Evolutionary conservation across 345 rosid species (phyloP), one percentile per base, ranked within the genome.

Genomic region (Eutrema heterophyllum): DNA sequence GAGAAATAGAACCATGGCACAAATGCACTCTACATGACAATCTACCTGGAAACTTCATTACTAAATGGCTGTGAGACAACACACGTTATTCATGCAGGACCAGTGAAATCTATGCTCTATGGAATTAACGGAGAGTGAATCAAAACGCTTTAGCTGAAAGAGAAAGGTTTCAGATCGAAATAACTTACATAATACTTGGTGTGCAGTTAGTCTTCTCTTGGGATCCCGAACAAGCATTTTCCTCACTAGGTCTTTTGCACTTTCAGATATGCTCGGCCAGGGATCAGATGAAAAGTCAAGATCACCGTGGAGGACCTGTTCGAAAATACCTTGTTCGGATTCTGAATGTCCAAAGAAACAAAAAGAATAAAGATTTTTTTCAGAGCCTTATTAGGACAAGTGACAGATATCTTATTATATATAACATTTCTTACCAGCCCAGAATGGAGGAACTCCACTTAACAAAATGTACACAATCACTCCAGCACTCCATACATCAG

Each of bases 401-500:
- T 36, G 51, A 49, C 40, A 27, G 4, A 39, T 29, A 32, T 63
- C 32, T 65, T 26, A 68, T 38, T 46, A 54, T 14, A 39, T 1
- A 48, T 13, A 32, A 16, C 64, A 36, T 21, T 36, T 45, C 85
- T 85, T 62, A 92, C 97, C 97, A 72, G 89, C 96, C 97, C 97
- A 92, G 59, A 92, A 92, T 4, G 97, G 97, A 70, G 97, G 97
- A 40, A 92, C 97, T 44, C 97, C 97, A 32, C 97, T 92, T 81
- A 92, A 80, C 30, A 92, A 74, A 60, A 92, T 92, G 80, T 88
- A 92, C 14, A 92, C 83, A 73, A 92, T 92, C 64, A 92, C 97
- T 63, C 97, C 97, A 56, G 96, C 97, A 78, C 97, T 92, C 97
- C 97, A 92, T 4, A 92, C 96, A 86, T 92, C 97, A 74, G 89